Conservation (phyloP, 2,329 filamentous ascomycete species). For the Alternaria conjuncta region DNA sequence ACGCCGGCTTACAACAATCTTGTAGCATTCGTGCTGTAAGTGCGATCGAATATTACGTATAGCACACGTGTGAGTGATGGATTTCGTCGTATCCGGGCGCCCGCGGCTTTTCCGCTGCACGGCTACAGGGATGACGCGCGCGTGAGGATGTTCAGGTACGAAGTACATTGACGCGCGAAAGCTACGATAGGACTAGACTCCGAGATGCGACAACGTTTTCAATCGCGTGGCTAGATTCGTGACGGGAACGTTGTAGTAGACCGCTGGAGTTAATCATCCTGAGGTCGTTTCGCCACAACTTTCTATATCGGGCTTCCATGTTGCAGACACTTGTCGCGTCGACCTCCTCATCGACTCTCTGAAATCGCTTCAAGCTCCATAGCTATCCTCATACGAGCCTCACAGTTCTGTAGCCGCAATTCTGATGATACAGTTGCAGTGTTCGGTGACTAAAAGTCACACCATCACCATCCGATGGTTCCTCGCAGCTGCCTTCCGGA, state of each 20-base stretch:
- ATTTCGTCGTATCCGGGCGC: background rate
- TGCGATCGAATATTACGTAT: background rate
- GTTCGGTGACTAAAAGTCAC: background rate
- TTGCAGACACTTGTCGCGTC: no score
- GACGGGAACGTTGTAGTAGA: background rate
- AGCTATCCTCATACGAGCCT: background rate
- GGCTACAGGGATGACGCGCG: background rate
- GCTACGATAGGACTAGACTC: background rate
- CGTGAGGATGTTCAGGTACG: background rate
- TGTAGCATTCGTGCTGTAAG: background rate
- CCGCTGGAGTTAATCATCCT: accelerated
- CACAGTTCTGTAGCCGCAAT: background rate
- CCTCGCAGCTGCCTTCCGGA: background rate
- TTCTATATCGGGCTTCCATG: background rate
- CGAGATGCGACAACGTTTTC: background rate
- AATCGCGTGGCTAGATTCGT: no score
- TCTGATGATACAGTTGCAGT: background rate
- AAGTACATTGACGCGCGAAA: background rate
- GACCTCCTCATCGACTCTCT: no score
- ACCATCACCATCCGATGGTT: background rate
- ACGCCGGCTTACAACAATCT: accelerated
- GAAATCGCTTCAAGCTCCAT: no score
- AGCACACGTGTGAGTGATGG: background rate
- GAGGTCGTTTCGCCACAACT: background rate
- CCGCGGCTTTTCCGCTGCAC: background rate